phyloP scores from a whole-genome alignment of 257 asterid species.

The Ballota nigra region DNA sequence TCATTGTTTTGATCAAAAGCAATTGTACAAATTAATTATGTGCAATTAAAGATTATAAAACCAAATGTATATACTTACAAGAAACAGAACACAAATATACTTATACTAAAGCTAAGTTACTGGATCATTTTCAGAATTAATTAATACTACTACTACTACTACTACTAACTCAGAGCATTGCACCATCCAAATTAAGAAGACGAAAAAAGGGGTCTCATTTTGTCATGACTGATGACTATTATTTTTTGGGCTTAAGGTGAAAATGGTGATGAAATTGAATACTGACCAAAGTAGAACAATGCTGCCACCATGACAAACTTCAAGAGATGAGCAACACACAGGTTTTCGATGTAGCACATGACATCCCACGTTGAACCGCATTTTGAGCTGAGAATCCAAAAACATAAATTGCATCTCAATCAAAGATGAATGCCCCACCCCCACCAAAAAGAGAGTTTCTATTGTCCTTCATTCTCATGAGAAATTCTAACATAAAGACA shows the following conservation, averaged over 20 bases:
- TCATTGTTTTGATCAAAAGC: not conserved
- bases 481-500: not conserved
- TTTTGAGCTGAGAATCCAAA: slow-evolving; percentile 36
- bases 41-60: not conserved
- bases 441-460: not conserved
- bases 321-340: slow-evolving; percentile 57
- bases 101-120: not conserved
- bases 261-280: too few species aligned
- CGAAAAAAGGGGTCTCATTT: not conserved
- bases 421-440: not conserved
- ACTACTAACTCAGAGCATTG: not conserved
- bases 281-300: slow-evolving; percentile 56
- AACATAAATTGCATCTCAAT: not conserved
- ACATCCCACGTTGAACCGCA: slow-evolving; percentile 73
- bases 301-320: slow-evolving; percentile 54
- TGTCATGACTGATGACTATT: too few species aligned
- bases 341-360: slow-evolving; percentile 64
- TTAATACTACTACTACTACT: not conserved
- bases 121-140: not conserved
- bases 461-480: too few species aligned
- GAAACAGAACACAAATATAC: not conserved
- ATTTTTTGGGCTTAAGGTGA: not conserved
- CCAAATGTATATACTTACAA: not conserved
- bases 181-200: not conserved
- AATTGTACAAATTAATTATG: not conserved